Evolutionary conservation across 176 grass and related monocot species (phyloP), one percentile per base, ranked within the genome.

Genomic region (Bothriochloa decipiens): DNA sequence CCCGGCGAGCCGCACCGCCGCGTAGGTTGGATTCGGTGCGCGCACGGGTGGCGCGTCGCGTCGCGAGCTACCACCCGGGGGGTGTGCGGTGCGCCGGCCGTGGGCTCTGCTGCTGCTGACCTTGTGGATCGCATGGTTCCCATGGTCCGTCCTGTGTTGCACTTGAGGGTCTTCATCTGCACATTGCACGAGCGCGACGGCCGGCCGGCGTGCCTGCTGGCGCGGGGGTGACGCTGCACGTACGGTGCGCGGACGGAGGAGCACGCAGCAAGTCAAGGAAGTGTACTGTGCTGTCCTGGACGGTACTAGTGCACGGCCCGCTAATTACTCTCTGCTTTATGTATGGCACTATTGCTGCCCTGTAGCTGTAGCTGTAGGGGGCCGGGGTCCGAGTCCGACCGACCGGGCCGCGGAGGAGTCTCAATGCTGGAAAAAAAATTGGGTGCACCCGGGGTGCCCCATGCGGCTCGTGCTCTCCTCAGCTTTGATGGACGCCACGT

Each of bases 41-140:
- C 82, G 72, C 87, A 82, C 73, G 58, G 72, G 66, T n/a, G 72
- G 33, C 1, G 40, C 29, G 3, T 29, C 25, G 12, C 62, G 62
- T 29, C 22, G 22, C 29, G 22, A 35, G 39, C 8, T 23, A 57
- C 17, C 58, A 79, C 73, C 3, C 15, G 7, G 16, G 43, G 42
- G 42, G 42, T 2, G 11, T 11, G 47, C 8, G 77, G 47, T 4
- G 77, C 28, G 20, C 18, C 49, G 49, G 49, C 5, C 49, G 46
- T 50, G 47, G 16, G 16, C 49, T 18, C 49, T 4, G 75, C 13
- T 37, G 75, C 13, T 37, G 23, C 36, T 28, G 27, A 1, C 29
- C 70, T 25, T 14, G 87, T 81, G 83, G 29, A 41, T 47, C 60
- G 65, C 83, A 16, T 85, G 70, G 69, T n/a, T 57, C 18, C 67